These are phyloP conservation scores for Geosmithia morbida DNA, from an alignment of 2,329 filamentous ascomycete genomes.

Conservation along the genomic window DNA sequence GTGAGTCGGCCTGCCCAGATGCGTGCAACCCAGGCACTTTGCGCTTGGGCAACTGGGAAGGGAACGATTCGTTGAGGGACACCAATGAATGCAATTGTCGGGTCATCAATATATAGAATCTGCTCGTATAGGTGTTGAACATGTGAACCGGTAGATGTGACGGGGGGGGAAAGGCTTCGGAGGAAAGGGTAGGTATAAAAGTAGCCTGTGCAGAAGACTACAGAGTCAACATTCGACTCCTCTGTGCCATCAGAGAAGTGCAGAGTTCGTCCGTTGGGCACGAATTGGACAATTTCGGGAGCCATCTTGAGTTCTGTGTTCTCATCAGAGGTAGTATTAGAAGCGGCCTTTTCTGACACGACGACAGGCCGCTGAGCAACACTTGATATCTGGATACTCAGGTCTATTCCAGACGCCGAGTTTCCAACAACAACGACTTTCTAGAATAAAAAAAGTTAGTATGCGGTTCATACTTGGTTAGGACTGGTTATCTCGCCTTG, in stretches of 20 bases:
- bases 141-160: conserved; percentile 10
- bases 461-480: too few relatives aligned
- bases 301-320: too few relatives aligned
- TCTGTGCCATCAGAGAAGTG: too few relatives aligned
- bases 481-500: too few relatives aligned
- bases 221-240: conserved; percentile 46
- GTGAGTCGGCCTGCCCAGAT: conserved; percentile 48
- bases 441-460: conserved; percentile 20
- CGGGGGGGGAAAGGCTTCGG: conserved; percentile 21
- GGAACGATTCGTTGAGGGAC: conserved; percentile 57
- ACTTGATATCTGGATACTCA: conserved; percentile 46
- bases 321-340: too few relatives aligned
- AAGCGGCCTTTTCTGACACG: conserved; percentile 22
- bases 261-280: too few relatives aligned
- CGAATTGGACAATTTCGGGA: too few relatives aligned
- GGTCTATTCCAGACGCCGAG: conserved; percentile 57
- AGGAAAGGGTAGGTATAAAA: conserved; percentile 69
- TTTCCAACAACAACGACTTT: conserved; percentile 55
- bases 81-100: conserved; percentile 51
- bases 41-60: conserved; percentile 56
- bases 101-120: conserved; percentile 28
- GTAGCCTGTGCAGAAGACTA: conserved; percentile 80
- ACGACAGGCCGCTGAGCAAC: conserved; percentile 40
- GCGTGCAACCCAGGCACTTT: conserved; percentile 50
- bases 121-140: too few relatives aligned